Conservation (phyloP, 2,329 filamentous ascomycete genomes). For the Byssochlamys sp. region DNA sequence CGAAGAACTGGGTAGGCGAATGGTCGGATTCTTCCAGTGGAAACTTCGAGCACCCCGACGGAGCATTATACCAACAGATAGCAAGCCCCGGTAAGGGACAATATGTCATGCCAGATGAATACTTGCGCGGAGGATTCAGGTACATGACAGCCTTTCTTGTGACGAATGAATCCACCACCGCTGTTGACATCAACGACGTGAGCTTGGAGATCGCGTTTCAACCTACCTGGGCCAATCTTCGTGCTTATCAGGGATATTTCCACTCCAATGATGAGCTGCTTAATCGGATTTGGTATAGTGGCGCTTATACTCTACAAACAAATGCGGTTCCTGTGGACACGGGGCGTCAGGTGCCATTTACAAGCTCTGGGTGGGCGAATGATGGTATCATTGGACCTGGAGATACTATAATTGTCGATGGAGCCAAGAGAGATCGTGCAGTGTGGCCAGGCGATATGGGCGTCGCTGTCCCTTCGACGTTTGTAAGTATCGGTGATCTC, state of each 20-base stretch:
- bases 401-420: slow-evolving; percentile 36
- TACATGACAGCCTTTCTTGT: slow-evolving; percentile 35
- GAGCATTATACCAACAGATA: slow-evolving; percentile 30
- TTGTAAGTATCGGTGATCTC: slow-evolving; percentile 36
- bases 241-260: slow-evolving; percentile 46
- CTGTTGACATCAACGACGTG: slow-evolving; percentile 29
- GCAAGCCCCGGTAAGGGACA: slow-evolving; percentile 21
- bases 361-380: slow-evolving; percentile 29
- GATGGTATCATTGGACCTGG: slow-evolving; percentile 32
- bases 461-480: slow-evolving; percentile 37
- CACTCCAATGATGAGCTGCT: slow-evolving; percentile 43
- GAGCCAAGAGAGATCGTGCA: slow-evolving; percentile 34
- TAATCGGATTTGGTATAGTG: slow-evolving; percentile 50
- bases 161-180: slow-evolving; percentile 20
- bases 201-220: slow-evolving; percentile 40
- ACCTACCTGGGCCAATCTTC: slow-evolving; percentile 44
- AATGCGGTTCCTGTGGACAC: slow-evolving; percentile 32
- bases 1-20: slow-evolving; percentile 40
- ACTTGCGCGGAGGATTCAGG: slow-evolving; percentile 37
- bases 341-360: slow-evolving; percentile 24
- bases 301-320: slow-evolving; percentile 45
- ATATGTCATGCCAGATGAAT: slow-evolving; percentile 31
- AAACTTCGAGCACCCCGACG: slow-evolving; percentile 34
- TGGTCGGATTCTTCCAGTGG: slow-evolving; percentile 43
- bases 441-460: slow-evolving; percentile 45